These are phyloP conservation scores for Coemansia sp. DNA, from an alignment of 192 early-diverging fungal species.

Conservation along the genomic window DNA sequence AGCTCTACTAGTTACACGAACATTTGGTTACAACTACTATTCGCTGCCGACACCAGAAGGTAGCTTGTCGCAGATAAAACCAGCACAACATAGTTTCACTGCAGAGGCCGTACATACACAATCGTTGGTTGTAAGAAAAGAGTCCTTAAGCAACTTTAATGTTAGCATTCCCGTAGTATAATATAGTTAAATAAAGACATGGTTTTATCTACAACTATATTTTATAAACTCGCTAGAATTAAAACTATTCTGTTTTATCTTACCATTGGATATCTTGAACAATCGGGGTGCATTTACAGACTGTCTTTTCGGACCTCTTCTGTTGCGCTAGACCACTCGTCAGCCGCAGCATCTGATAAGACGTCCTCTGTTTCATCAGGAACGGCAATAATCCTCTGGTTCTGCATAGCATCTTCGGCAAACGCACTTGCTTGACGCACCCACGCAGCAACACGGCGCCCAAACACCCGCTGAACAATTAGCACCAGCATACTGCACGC, in stretches of 20 bases:
- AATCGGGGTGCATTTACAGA: neutral
- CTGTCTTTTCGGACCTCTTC: conserved; percentile 1
- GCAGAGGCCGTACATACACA: neutral
- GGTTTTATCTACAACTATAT: neutral
- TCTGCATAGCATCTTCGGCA: conserved; percentile 1
- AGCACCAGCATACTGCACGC: conserved; percentile 26
- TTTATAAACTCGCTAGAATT: neutral
- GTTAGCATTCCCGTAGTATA: conserved; percentile 31
- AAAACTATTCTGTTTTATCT: neutral
- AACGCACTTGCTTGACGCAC: neutral
- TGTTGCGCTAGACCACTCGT: conserved; percentile 1
- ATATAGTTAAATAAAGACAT: neutral
- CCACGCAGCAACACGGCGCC: conserved; percentile 11
- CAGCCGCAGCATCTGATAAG: neutral
- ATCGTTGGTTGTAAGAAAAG: conserved; percentile 7
- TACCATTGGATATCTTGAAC: neutral
- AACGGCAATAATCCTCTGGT: neutral
- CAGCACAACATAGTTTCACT: neutral
- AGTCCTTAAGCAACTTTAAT: conserved; percentile 27
- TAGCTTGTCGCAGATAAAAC: neutral
- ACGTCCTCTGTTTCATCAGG: neutral
- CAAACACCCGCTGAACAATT: conserved; percentile 13
- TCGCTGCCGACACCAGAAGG: conserved; percentile 32
- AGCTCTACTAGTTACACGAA: neutral
- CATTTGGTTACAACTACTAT: conserved; percentile 15